Percentiles rank a stretch among this genome's conserved stretches.
phyloP scores from a whole-genome alignment of 2,329 filamentous ascomycete genomes.

The Apiospora sp. region DNA sequence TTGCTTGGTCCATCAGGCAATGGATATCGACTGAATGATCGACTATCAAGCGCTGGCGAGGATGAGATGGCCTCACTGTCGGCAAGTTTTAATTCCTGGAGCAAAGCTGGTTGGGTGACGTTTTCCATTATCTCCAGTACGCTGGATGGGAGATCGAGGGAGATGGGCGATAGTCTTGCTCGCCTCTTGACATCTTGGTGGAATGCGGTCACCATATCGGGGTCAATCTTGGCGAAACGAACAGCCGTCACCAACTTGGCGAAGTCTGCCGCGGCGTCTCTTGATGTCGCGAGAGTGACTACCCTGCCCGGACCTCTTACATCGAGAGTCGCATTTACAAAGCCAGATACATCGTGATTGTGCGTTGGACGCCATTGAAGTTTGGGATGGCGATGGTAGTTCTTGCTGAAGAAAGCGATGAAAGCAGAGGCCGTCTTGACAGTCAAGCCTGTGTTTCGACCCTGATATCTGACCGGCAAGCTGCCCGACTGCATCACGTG shows the following conservation, averaged over 20 bases:
- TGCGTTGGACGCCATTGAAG: not conserved
- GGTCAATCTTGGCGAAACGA: not conserved
- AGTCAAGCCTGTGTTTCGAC: not conserved
- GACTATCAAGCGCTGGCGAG: not conserved
- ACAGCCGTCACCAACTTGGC: not conserved
- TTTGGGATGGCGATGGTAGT: not conserved
- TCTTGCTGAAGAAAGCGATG: not conserved
- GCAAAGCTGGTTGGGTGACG: not conserved
- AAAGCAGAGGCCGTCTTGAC: conserved; percentile 12
- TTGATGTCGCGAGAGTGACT: not conserved
- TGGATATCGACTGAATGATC: not conserved
- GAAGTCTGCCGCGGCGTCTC: not conserved
- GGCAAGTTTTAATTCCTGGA: not conserved
- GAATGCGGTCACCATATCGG: not conserved
- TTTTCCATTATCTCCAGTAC: not conserved
- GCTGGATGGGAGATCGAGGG: not conserved
- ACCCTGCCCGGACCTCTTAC: not conserved
- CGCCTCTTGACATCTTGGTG: not conserved
- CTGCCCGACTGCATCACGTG: not conserved
- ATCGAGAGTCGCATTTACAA: not conserved
- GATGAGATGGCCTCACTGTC: too few relatives aligned
- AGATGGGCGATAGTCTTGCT: not conserved
- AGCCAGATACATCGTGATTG: not conserved
- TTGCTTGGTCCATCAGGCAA: not conserved
- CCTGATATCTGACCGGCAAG: not conserved